Percentiles rank a stretch among this genome's conserved stretches.
These are phyloP conservation scores for Trichoderma asperelloides DNA, from an alignment of 495 filamentous ascomycete genomes.

Conservation along the genomic window DNA sequence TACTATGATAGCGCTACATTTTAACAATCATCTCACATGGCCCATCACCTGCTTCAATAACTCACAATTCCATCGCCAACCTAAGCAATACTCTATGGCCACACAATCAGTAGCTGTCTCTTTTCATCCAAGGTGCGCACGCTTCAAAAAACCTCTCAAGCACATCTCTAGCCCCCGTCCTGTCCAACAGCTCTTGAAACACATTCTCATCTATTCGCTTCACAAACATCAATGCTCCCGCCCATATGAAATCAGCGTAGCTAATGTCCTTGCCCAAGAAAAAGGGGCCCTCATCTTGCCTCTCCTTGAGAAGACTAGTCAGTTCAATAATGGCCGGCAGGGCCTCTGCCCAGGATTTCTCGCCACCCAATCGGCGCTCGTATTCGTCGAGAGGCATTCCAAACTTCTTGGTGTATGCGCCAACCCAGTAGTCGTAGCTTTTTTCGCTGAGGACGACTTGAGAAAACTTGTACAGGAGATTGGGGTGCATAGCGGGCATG, in stretches of 20 bases:
- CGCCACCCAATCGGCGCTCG: constrained; percentile 28
- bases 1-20: too few species aligned
- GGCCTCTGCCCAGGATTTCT: constrained; percentile 27
- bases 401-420: constrained; percentile 25
- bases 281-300: constrained; percentile 35
- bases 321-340: constrained; percentile 28
- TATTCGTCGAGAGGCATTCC: constrained; percentile 35
- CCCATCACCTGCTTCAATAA: too few species aligned
- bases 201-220: constrained; percentile 23
- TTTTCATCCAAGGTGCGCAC: constrained; percentile 29
- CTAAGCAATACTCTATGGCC: not conserved
- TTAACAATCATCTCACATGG: too few species aligned
- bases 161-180: constrained; percentile 22
- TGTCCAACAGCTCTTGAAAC: constrained; percentile 24
- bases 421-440: constrained; percentile 36
- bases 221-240: constrained; percentile 27
- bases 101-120: constrained; percentile 16
- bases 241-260: constrained; percentile 38
- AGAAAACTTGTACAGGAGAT: constrained; percentile 29
- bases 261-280: constrained; percentile 28
- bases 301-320: constrained; percentile 41
- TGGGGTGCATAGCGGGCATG: constrained; percentile 15
- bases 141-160: constrained; percentile 31
- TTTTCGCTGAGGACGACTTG: constrained; percentile 28
- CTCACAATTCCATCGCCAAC: too few species aligned